A percentile compares a stretch with the other conserved stretches of the same genome.
Evolutionary conservation across 352 stramenopile species (phyloP).

Genomic region (Pythium graminicola): DNA sequence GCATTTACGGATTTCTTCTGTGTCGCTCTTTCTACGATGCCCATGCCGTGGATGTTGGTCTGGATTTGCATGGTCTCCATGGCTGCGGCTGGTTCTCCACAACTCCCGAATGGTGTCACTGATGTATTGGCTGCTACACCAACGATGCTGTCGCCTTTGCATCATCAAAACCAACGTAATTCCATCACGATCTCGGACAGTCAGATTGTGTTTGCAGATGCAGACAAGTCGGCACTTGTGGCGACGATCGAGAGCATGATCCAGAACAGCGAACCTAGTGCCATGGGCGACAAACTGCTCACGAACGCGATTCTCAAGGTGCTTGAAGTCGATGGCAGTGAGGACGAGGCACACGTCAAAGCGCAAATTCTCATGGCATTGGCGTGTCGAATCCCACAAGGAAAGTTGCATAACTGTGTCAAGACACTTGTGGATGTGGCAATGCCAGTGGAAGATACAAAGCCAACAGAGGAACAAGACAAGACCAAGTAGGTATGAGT

Average conservation of each 20-base stretch:
- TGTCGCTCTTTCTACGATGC: background rate
- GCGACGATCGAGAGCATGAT: slow-evolving; percentile 19
- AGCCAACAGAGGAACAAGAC: too few species aligned
- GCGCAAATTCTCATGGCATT: slow-evolving; percentile 1
- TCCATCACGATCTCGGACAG: slow-evolving; percentile 15
- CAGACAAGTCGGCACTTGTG: slow-evolving; percentile 13
- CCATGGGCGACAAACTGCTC: slow-evolving; percentile 7
- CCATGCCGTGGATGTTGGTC: background rate
- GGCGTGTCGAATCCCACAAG: slow-evolving; percentile 8
- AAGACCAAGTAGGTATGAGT: background rate
- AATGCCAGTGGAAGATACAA: background rate
- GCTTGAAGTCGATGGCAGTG: slow-evolving; percentile 3
- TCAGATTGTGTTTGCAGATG: slow-evolving; percentile 11
- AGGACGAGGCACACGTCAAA: background rate
- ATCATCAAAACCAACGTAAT: slow-evolving; percentile 1
- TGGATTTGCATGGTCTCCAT: background rate
- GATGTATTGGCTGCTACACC: slow-evolving; percentile 10
- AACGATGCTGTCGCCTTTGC: slow-evolving; percentile 12
- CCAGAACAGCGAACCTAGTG: slow-evolving; percentile 11
- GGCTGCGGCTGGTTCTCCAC: background rate
- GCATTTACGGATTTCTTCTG: background rate
- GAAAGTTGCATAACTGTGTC: slow-evolving; percentile 7
- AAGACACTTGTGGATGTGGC: slow-evolving; percentile 7
- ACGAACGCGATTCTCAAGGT: slow-evolving; percentile 5
- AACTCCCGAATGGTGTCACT: slow-evolving; percentile 4